phyloP scores from a whole-genome alignment of 2,329 filamentous ascomycete species.

The Cladophialophora bantiana region DNA sequence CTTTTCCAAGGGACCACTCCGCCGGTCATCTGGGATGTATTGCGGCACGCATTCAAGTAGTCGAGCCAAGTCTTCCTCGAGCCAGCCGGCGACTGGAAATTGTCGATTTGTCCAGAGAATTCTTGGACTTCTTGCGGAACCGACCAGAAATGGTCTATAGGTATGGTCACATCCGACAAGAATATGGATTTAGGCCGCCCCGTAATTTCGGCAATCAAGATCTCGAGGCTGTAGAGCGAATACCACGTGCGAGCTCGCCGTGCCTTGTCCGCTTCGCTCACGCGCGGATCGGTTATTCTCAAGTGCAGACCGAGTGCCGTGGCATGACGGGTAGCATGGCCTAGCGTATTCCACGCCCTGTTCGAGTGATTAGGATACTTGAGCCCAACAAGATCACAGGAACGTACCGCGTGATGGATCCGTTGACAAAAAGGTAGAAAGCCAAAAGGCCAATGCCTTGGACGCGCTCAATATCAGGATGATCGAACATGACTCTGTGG shows the following conservation, averaged over 20 bases:
- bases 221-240: slow-evolving; percentile 40
- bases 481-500: slow-evolving; percentile 39
- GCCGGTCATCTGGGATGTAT: slow-evolving; percentile 26
- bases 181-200: slow-evolving; percentile 41
- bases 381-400: not conserved
- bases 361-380: not conserved
- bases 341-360: slow-evolving; percentile 43
- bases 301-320: slow-evolving; percentile 42
- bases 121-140: not conserved
- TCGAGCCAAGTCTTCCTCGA: slow-evolving; percentile 29
- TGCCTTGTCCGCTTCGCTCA: slow-evolving; percentile 31
- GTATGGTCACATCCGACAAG: slow-evolving; percentile 35
- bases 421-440: slow-evolving; percentile 38
- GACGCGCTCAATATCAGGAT: slow-evolving; percentile 40
- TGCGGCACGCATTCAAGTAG: slow-evolving; percentile 24
- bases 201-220: slow-evolving; percentile 40
- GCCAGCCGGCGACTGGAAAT: not conserved
- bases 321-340: slow-evolving; percentile 41
- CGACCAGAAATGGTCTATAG: slow-evolving; percentile 21
- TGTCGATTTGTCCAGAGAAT: not conserved
- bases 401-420: slow-evolving; percentile 41
- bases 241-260: slow-evolving; percentile 40
- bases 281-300: slow-evolving; percentile 26
- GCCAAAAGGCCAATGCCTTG: slow-evolving; percentile 38
- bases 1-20: slow-evolving; percentile 30